A percentile compares a stretch with the other conserved stretches of the same genome.
Evolutionary conservation across 345 rosid genomes (phyloP).

Genomic region (Fremontodendron californicum): DNA sequence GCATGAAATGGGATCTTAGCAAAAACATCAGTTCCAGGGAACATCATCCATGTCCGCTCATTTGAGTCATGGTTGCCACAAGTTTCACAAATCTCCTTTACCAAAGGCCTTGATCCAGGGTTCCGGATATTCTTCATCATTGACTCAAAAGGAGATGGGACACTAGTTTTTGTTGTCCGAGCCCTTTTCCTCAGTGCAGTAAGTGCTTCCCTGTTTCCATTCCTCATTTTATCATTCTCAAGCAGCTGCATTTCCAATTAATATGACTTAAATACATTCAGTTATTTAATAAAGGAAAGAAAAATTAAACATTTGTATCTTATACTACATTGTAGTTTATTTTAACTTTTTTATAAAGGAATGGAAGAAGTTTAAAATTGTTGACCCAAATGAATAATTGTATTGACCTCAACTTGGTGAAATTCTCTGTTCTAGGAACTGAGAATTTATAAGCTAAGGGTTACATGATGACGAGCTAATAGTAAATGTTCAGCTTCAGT

Average conservation of each 20-base stretch:
- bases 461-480: conserved; percentile 57
- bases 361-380: background rate
- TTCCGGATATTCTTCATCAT: conserved; percentile 62
- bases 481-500: conserved; percentile 70
- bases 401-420: background rate
- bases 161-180: conserved; percentile 65
- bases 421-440: background rate
- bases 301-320: background rate
- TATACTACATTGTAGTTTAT: background rate
- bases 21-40: conserved; percentile 73
- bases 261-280: background rate
- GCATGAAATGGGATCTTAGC: conserved; percentile 73
- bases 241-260: conserved; percentile 45
- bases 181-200: conserved; percentile 77
- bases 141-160: conserved; percentile 61
- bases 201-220: conserved; percentile 75
- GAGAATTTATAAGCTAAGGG: background rate
- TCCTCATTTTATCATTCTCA: conserved; percentile 70
- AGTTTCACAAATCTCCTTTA: conserved; percentile 70
- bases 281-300: background rate
- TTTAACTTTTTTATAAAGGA: background rate
- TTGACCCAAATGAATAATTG: background rate
- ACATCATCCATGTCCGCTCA: conserved; percentile 79
- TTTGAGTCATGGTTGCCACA: conserved; percentile 69
- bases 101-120: conserved; percentile 48